Evolutionary conservation across 2,329 filamentous ascomycete genomes (phyloP).

Genomic region (Fusarium keratoplasticum): DNA sequence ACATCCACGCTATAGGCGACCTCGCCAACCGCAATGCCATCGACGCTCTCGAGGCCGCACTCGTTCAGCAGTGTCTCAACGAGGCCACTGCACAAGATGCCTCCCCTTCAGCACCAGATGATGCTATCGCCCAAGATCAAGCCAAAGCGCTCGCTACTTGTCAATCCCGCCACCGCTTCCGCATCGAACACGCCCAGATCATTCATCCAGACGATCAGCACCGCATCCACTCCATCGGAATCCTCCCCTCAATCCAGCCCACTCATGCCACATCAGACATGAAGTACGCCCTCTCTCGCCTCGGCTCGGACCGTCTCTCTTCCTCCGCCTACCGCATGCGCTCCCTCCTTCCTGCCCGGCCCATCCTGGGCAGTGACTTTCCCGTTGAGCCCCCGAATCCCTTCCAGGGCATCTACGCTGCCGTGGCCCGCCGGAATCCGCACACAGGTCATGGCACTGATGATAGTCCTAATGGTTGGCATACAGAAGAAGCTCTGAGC

Average conservation of each 20-base stretch:
- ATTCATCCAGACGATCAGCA: conserved; percentile 73
- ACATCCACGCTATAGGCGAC: conserved; percentile 80
- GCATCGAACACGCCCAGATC: conserved; percentile 79
- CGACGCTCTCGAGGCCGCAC: conserved; percentile 69
- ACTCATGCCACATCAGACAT: conserved; percentile 80
- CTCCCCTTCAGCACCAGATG: background rate
- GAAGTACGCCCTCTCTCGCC: conserved; percentile 71
- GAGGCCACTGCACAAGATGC: conserved; percentile 36
- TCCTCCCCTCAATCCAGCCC: conserved; percentile 77
- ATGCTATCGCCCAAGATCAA: conserved; percentile 12
- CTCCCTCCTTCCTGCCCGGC: conserved; percentile 64
- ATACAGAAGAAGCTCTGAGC: conserved; percentile 68
- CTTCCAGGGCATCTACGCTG: conserved; percentile 77
- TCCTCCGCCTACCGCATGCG: conserved; percentile 75
- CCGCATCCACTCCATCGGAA: conserved; percentile 67
- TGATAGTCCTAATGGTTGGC: conserved; percentile 66
- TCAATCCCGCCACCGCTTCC: conserved; percentile 68
- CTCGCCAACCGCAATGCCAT: conserved; percentile 74
- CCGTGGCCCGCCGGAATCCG: conserved; percentile 70
- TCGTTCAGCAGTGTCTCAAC: conserved; percentile 64
- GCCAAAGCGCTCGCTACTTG: conserved; percentile 56
- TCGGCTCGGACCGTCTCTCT: conserved; percentile 66
- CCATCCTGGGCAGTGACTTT: conserved; percentile 76
- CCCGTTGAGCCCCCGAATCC: conserved; percentile 77
- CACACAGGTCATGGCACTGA: conserved; percentile 63